Evolutionary conservation across 2,329 filamentous ascomycete genomes (phyloP).

Genomic region (Thielaviopsis populi): DNA sequence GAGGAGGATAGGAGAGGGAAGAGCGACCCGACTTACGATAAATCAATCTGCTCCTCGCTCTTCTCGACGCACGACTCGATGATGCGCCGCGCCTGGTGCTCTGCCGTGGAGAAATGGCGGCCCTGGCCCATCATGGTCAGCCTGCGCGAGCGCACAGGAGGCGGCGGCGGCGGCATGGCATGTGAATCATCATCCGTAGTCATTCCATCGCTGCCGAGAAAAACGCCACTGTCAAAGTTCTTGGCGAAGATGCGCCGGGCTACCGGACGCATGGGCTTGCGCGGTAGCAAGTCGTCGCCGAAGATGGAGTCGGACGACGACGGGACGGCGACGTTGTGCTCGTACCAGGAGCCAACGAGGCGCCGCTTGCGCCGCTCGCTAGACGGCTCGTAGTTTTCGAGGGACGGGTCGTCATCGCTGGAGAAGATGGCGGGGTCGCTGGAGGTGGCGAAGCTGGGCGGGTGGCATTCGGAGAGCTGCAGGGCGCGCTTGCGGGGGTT

Average conservation of each 20-base stretch:
- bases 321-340: constrained; percentile 32
- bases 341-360: constrained; percentile 54
- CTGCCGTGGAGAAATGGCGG: constrained; percentile 25
- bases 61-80: constrained; percentile 42
- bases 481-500: constrained; percentile 28
- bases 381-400: constrained; percentile 43
- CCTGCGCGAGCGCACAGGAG: not conserved
- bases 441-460: constrained; percentile 38
- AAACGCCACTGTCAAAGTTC: constrained; percentile 55
- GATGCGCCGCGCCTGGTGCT: constrained; percentile 31
- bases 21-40: constrained; percentile 34
- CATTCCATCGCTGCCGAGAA: constrained; percentile 40
- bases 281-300: constrained; percentile 25
- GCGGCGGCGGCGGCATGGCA: constrained; percentile 6
- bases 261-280: constrained; percentile 24
- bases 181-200: constrained; percentile 4
- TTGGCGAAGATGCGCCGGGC: constrained; percentile 40
- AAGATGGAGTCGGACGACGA: constrained; percentile 35
- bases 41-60: constrained; percentile 44
- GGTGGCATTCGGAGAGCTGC: constrained; percentile 21
- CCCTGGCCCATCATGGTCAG: constrained; percentile 7
- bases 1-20: not conserved
- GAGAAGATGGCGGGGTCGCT: constrained; percentile 60
- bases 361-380: constrained; percentile 43
- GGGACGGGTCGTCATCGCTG: constrained; percentile 52